phyloP scores from a whole-genome alignment of 139 green algal species.

The Chlamydomonas urium region DNA sequence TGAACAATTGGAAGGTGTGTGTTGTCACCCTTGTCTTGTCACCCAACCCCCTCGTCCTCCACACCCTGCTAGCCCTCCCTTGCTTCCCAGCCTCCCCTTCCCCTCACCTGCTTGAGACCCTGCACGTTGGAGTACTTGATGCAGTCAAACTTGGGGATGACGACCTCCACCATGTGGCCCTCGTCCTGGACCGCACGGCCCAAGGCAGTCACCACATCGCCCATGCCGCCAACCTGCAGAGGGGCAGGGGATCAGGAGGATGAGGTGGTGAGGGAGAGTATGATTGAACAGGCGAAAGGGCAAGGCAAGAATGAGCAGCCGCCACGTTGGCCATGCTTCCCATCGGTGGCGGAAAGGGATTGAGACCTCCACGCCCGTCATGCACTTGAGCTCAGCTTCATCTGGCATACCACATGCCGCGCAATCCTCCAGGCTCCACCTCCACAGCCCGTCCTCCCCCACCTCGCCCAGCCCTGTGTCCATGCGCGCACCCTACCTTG shows the following conservation, averaged over 20 bases:
- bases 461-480: too few species aligned
- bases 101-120: background rate
- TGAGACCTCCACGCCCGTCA: too few species aligned
- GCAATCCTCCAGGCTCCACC: too few species aligned
- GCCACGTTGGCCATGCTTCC: too few species aligned
- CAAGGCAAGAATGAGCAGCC: too few species aligned
- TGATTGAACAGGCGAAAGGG: too few species aligned
- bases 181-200: conserved; percentile 82
- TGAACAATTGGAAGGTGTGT: too few species aligned
- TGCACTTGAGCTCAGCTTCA: too few species aligned
- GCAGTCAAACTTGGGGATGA: conserved; percentile 95
- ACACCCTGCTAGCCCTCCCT: background rate
- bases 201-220: conserved; percentile 91
- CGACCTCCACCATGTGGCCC: conserved; percentile 70
- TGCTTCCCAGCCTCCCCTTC: background rate
- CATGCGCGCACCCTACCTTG: conserved; percentile 77
- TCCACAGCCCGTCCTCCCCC: too few species aligned
- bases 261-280: background rate
- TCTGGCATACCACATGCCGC: too few species aligned
- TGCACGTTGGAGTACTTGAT: conserved; percentile 76
- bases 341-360: too few species aligned
- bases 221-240: conserved; percentile 80
- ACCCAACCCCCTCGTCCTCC: background rate
- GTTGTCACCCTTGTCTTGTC: too few species aligned
- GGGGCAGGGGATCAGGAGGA: background rate